Evolutionary conservation across 306 rosid species (phyloP).

Genomic region (Oxytropis ochrocephala): DNA sequence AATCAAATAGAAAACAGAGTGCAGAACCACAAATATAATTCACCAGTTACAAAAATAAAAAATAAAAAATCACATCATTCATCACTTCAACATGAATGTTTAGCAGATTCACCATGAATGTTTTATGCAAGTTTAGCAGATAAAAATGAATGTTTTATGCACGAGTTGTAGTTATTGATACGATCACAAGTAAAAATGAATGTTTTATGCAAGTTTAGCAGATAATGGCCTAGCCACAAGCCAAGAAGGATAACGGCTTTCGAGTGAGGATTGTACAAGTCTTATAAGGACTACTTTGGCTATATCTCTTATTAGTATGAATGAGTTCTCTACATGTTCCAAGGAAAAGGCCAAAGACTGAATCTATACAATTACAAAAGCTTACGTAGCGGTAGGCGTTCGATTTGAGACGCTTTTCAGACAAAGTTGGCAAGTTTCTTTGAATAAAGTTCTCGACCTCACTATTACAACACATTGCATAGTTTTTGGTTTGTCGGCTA

Average conservation of each 20-base stretch:
- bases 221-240: not conserved
- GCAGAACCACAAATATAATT: too few species aligned
- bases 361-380: constrained; percentile 20
- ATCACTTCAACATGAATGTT: too few species aligned
- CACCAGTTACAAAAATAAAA: too few species aligned
- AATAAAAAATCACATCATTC: too few species aligned
- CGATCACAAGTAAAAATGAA: not conserved
- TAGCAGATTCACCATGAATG: too few species aligned
- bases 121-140: too few species aligned
- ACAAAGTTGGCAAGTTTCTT: constrained; percentile 90
- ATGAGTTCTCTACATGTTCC: not conserved
- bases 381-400: constrained; percentile 99
- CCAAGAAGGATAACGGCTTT: not conserved
- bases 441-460: constrained; percentile 75
- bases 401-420: constrained; percentile 91
- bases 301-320: not conserved
- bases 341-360: constrained; percentile 19
- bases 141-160: too few species aligned
- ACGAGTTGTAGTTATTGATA: not conserved
- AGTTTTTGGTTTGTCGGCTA: constrained; percentile 9
- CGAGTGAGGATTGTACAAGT: not conserved
- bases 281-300: not conserved
- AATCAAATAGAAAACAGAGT: too few species aligned
- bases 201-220: not conserved
- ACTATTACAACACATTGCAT: constrained; percentile 38